Base-by-base conservation (phyloP, 208 protist genomes). In the Jaenimonas drosophilae region DNA sequence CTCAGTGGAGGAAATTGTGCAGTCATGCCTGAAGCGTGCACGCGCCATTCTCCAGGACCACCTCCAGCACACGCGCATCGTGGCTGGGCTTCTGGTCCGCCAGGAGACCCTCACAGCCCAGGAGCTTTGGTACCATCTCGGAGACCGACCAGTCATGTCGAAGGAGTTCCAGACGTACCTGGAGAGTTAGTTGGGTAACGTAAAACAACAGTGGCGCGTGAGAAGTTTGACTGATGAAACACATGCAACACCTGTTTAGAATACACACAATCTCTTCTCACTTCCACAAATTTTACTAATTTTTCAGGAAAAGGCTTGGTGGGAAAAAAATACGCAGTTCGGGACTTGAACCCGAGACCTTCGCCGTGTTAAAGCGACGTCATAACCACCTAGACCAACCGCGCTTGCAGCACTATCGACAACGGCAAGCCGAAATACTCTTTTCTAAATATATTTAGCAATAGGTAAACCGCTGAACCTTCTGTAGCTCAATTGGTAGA, bases 281-380 rank as follows among this genome's bases (percentile, higher is more conserved):
- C n/a, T n/a, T n/a, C n/a, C n/a, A n/a, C n/a, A n/a, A n/a, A n/a
- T n/a, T n/a, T n/a, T n/a, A n/a, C n/a, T n/a, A n/a, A n/a, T n/a
- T n/a, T n/a, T n/a, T n/a, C n/a, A n/a, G n/a, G n/a, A n/a, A n/a
- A n/a, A n/a, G n/a, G n/a, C n/a, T n/a, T n/a, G n/a, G n/a, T n/a
- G n/a, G n/a, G 2, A 62, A 68, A 82, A 89, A 85, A 75, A 56
- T 83, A 82, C 72, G 69, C 72, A 69, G 65, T 64, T 79, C 69
- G 76, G 80, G 80, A 86, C 76, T 86, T 63, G 80, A 86, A 86
- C 73, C 80, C 76, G 81, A 84, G 76, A 86, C 76, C 81, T 86
- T 86, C 81, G 81, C 81, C 76, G 76, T 86, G 81, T 90, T 90
- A 86, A 90, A 90, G 81, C 81, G 76, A 90, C 81, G 73, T 86